A percentile compares a stretch with the other conserved stretches of the same genome.
These are phyloP conservation scores for Cladorrhinum sp. DNA, from an alignment of 2,329 filamentous ascomycete genomes.

Conservation along the genomic window DNA sequence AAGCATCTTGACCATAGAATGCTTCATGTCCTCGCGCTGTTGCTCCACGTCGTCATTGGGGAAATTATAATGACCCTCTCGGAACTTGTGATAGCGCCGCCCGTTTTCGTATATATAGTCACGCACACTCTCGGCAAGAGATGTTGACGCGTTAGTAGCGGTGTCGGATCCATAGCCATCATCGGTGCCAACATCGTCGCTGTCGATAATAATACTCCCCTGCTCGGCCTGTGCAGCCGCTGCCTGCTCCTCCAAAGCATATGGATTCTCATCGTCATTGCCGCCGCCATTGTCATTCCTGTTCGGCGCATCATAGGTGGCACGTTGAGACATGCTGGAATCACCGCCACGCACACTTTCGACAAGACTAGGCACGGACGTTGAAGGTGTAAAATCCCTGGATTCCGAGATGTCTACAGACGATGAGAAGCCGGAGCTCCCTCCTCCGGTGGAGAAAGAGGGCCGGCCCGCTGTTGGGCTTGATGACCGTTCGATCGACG, in stretches of 20 bases:
- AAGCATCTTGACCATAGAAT: slow-evolving; percentile 49
- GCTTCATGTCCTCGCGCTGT: slow-evolving; percentile 57
- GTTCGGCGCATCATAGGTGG: slow-evolving; percentile 9
- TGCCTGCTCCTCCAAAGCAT: slow-evolving; percentile 20
- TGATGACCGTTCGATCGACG: background rate
- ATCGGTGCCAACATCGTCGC: slow-evolving; percentile 30
- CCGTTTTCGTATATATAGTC: slow-evolving; percentile 57
- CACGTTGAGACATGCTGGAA: background rate
- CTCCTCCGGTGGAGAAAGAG: slow-evolving; percentile 9
- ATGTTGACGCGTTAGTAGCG: slow-evolving; percentile 32
- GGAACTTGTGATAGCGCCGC: slow-evolving; percentile 55
- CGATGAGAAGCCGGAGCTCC: slow-evolving; percentile 6
- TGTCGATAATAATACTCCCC: slow-evolving; percentile 31
- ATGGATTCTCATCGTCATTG: background rate
- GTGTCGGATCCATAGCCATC: slow-evolving; percentile 32
- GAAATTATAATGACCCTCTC: slow-evolving; percentile 54
- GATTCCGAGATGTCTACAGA: slow-evolving; percentile 6
- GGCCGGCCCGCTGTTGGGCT: background rate
- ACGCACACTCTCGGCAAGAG: slow-evolving; percentile 38
- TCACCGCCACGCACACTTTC: background rate
- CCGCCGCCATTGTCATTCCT: slow-evolving; percentile 12
- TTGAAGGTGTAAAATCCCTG: background rate
- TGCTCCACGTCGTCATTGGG: slow-evolving; percentile 61
- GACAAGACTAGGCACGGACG: slow-evolving; percentile 4
- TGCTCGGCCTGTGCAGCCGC: slow-evolving; percentile 29